Evolutionary conservation across 108 stramenopile genomes (phyloP).

Genomic region (Cylindrotheca fusiformis): DNA sequence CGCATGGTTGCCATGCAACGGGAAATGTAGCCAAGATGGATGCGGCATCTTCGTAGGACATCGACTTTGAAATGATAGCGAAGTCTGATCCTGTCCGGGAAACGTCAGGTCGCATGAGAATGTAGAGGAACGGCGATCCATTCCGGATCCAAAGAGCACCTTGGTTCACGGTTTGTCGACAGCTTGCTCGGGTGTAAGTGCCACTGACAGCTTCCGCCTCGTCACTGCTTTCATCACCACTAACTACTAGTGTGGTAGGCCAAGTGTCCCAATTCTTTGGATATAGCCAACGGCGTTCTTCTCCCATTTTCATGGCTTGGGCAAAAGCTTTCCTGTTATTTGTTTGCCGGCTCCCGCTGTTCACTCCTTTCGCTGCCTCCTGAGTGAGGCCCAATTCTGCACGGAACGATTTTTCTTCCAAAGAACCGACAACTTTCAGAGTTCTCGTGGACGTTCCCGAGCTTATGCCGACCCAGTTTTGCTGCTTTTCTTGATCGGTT

Average conservation of each 20-base stretch:
- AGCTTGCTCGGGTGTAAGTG: constrained; percentile 34
- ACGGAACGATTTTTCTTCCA: constrained; percentile 25
- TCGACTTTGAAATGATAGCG: constrained; percentile 52
- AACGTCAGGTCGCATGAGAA: constrained; percentile 56
- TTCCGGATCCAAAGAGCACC: constrained; percentile 57
- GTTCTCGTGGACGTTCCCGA: too few relatives aligned
- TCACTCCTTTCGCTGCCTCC: constrained; percentile 23
- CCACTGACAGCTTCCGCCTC: constrained; percentile 18
- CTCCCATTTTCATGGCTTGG: constrained; percentile 21
- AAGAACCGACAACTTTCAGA: constrained; percentile 1
- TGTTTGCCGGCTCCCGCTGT: constrained; percentile 4
- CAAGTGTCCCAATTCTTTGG: constrained; percentile 62
- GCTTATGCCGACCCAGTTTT: too few relatives aligned
- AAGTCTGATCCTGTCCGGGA: constrained; percentile 49
- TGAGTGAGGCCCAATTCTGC: constrained; percentile 43
- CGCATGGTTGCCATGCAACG: constrained; percentile 61
- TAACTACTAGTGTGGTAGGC: constrained; percentile 44
- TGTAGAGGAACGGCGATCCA: constrained; percentile 39
- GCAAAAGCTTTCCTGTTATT: constrained; percentile 23
- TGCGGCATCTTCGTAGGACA: constrained; percentile 25
- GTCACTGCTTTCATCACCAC: background rate
- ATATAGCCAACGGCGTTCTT: constrained; percentile 56
- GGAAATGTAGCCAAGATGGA: constrained; percentile 42
- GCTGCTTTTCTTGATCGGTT: background rate
- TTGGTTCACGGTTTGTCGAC: constrained; percentile 55